A percentile compares a stretch with the other conserved stretches of the same genome.
Conservation (phyloP, 1,284 basidiomycete genomes). For the Ceratobasidium sp. region DNA sequence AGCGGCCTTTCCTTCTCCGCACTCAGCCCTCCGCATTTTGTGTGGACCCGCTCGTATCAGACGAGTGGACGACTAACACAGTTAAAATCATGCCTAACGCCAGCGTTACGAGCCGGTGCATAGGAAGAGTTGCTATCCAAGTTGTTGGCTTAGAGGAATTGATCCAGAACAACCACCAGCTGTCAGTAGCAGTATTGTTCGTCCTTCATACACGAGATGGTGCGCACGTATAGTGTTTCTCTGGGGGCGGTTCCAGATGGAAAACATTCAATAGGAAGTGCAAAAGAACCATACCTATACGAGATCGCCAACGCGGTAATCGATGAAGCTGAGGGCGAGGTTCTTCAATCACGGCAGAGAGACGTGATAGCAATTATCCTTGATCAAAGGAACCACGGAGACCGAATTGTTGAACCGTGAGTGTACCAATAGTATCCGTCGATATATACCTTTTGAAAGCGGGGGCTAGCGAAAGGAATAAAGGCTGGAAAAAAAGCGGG, state of each 20-base stretch:
- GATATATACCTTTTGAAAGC: neutral
- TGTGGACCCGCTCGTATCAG: too few relatives aligned
- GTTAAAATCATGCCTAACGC: slow-evolving; percentile 10
- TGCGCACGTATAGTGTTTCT: neutral
- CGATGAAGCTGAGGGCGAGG: neutral
- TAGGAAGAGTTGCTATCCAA: slow-evolving; percentile 30
- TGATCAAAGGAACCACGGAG: slow-evolving; percentile 61
- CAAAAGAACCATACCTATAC: slow-evolving; percentile 13
- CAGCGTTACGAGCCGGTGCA: slow-evolving; percentile 9
- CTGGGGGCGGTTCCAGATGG: neutral
- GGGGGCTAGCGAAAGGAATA: slow-evolving; percentile 52
- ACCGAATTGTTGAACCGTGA: slow-evolving; percentile 52
- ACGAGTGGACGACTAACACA: too few relatives aligned
- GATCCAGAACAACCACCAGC: neutral
- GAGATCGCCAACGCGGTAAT: slow-evolving; percentile 21
- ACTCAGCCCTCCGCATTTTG: too few relatives aligned
- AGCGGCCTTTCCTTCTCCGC: too few relatives aligned
- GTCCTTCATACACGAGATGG: slow-evolving; percentile 26
- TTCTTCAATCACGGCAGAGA: slow-evolving; percentile 10
- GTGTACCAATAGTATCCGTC: neutral
- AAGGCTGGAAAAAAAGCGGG: slow-evolving; percentile 54
- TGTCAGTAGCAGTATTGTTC: slow-evolving; percentile 25
- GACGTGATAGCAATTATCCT: slow-evolving; percentile 46
- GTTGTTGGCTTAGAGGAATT: slow-evolving; percentile 29
- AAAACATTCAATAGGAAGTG: neutral